Evolutionary conservation across 192 early-diverging fungal species (phyloP).

Genomic region (Coemansia sp.): DNA sequence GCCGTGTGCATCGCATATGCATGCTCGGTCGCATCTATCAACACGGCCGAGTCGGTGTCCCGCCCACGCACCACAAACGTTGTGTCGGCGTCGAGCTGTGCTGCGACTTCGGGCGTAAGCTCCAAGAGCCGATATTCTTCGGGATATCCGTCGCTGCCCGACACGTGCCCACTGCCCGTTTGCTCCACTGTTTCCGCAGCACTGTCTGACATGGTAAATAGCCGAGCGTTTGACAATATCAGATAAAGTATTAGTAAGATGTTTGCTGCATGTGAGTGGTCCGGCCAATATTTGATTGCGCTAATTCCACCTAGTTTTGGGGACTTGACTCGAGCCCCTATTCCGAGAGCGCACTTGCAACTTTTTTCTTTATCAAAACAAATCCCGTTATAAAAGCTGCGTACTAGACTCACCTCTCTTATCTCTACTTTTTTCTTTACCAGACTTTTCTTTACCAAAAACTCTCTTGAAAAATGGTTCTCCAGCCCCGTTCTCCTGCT

Average conservation of each 20-base stretch:
- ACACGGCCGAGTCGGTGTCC: slow-evolving; percentile 28
- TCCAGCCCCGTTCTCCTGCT: slow-evolving; percentile 53
- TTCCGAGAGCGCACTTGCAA: too few relatives aligned
- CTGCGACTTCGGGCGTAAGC: slow-evolving; percentile 31
- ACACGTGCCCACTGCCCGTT: neutral
- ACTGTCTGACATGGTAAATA: slow-evolving; percentile 7
- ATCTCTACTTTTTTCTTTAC: slow-evolving; percentile 7
- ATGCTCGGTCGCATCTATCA: slow-evolving; percentile 24
- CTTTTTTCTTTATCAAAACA: too few relatives aligned
- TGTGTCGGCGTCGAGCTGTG: slow-evolving; percentile 27
- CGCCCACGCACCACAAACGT: slow-evolving; percentile 29
- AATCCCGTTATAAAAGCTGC: neutral
- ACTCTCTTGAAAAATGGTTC: slow-evolving; percentile 38
- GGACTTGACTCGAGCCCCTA: neutral
- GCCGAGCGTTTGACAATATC: slow-evolving; percentile 5
- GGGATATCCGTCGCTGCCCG: slow-evolving; percentile 44
- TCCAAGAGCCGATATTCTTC: slow-evolving; percentile 41
- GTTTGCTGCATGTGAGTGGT: neutral
- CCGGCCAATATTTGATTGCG: neutral
- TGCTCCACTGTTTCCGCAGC: neutral
- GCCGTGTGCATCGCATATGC: slow-evolving; percentile 39
- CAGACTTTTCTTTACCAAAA: neutral
- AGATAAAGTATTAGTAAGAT: neutral
- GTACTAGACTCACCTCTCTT: neutral
- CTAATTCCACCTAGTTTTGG: neutral